Conservation (phyloP, 164 flowering plant genomes). For the Stephania cephalantha region DNA sequence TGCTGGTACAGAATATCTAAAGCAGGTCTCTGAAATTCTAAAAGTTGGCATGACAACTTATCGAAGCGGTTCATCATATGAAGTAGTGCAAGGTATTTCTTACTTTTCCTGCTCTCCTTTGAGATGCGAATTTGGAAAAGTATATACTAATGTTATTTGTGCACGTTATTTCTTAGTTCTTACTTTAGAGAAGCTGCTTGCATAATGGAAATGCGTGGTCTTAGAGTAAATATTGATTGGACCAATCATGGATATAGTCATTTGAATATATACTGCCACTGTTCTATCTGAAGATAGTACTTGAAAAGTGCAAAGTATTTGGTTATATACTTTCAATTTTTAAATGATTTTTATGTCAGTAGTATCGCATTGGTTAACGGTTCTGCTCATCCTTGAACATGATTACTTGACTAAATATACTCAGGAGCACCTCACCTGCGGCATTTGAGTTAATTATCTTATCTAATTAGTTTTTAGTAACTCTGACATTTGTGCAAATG, state of each 20-base stretch:
- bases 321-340: not conserved
- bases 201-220: not conserved
- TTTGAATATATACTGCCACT: not conserved
- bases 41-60: conserved; percentile 70
- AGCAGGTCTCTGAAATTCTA: conserved; percentile 77
- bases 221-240: not conserved
- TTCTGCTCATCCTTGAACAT: not conserved
- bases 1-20: conserved; percentile 69
- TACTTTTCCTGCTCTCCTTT: not conserved
- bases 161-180: conserved; percentile 4
- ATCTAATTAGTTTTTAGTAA: not conserved
- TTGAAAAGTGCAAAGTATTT: not conserved
- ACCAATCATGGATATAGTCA: conserved; percentile 1
- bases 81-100: conserved; percentile 62
- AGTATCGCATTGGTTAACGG: not conserved
- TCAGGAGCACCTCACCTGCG: not conserved
- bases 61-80: conserved; percentile 67
- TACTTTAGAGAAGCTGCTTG: not conserved
- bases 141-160: not conserved
- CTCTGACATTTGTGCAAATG: not conserved
- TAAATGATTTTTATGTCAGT: not conserved
- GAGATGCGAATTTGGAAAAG: not conserved
- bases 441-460: not conserved
- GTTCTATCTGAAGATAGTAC: not conserved
- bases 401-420: not conserved